phyloP scores from a whole-genome alignment of 805 yeast species.

The Myxozyma geophila region DNA sequence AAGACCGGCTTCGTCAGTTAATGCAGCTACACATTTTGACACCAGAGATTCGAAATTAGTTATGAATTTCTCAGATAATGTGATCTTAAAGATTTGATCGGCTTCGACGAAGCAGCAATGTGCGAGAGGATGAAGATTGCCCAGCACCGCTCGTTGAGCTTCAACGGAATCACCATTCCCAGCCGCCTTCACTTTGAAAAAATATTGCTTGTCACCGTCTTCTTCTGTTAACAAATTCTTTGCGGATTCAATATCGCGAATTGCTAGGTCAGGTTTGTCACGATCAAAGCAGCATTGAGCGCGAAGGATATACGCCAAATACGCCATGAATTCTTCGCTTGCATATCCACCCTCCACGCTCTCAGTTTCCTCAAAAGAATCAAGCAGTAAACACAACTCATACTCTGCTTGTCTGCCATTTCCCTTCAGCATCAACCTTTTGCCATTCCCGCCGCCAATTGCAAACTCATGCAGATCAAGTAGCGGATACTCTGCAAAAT shows the following conservation, averaged over 20 bases:
- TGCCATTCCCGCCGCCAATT: neutral
- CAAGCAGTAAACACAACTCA: slow-evolving; percentile 15
- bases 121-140: slow-evolving; percentile 6
- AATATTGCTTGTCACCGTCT: neutral
- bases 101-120: neutral
- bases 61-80: neutral
- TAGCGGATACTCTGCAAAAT: slow-evolving; percentile 10
- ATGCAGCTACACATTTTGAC: neutral
- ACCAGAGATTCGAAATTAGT: neutral
- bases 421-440: neutral
- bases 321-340: neutral
- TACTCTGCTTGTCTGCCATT: slow-evolving; percentile 14
- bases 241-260: slow-evolving; percentile 1
- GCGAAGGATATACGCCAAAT: slow-evolving; percentile 15
- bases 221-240: neutral
- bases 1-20: neutral
- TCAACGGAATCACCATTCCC: neutral
- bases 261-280: slow-evolving; percentile 13
- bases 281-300: slow-evolving; percentile 21
- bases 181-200: neutral
- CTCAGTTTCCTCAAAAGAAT: neutral
- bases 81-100: neutral
- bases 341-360: neutral
- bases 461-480: neutral
- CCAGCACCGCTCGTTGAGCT: neutral